These are phyloP conservation scores for Punica granatum DNA, from an alignment of 345 rosid genomes.

Conservation along the genomic window DNA sequence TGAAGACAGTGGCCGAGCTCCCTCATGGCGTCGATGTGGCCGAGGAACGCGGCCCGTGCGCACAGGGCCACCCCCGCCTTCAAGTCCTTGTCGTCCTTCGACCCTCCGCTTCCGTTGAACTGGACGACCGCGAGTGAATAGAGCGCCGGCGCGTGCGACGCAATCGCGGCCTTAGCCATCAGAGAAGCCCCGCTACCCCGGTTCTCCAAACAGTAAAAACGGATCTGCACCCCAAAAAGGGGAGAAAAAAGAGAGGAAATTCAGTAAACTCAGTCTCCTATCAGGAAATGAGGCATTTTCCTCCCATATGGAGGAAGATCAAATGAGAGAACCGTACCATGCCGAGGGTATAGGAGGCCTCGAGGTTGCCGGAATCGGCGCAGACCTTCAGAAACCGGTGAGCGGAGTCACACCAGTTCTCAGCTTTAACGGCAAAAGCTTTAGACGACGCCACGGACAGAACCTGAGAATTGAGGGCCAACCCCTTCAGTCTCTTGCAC, in stretches of 20 bases:
- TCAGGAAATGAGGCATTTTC: not conserved
- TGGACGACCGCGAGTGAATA: constrained; percentile 30
- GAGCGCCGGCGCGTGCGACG: constrained; percentile 22
- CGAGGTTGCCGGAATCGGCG: constrained; percentile 23
- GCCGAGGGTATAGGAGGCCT: constrained; percentile 28
- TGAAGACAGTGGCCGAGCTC: constrained; percentile 37
- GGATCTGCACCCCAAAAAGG: constrained; percentile 14
- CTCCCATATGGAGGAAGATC: not conserved
- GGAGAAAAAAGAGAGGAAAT: not conserved
- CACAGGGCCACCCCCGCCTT: constrained; percentile 31
- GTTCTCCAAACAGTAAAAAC: constrained; percentile 26
- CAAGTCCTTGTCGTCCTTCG: constrained; percentile 27
- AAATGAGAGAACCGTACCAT: constrained; percentile 10
- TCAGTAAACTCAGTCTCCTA: no score
- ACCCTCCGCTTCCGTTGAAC: constrained; percentile 34
- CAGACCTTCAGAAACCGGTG: constrained; percentile 23
- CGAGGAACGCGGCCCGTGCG: constrained; percentile 29
- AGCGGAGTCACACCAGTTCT: constrained; percentile 21
- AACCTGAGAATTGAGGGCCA: constrained; percentile 16
- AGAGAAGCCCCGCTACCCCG: constrained; percentile 26
- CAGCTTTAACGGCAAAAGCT: constrained; percentile 16
- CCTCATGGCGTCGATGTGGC: constrained; percentile 28
- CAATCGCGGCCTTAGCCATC: constrained; percentile 33
- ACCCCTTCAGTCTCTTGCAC: constrained; percentile 22
- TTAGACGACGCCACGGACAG: constrained; percentile 14